Conservation (phyloP, 192 early-diverging fungal genomes). For the Coemansia sp. region DNA sequence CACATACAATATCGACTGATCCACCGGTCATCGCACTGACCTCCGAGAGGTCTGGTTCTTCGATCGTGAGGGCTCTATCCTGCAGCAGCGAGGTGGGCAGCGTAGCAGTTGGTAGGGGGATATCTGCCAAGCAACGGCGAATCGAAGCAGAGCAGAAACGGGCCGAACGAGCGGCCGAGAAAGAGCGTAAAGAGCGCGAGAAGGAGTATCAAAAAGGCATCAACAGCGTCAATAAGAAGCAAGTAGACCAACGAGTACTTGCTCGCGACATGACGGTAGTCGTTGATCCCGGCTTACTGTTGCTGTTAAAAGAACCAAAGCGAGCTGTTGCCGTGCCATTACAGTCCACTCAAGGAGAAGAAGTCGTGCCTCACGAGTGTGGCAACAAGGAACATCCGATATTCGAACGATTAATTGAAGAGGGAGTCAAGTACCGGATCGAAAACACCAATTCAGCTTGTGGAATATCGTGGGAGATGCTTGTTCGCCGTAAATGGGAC, state of each 20-base stretch:
- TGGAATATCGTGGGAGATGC: constrained; percentile 33
- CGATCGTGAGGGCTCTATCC: background rate
- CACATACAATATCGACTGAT: background rate
- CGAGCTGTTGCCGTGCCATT: background rate
- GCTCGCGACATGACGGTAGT: constrained; percentile 33
- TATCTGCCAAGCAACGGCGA: background rate
- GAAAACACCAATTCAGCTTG: background rate
- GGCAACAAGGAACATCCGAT: background rate
- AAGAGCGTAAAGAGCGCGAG: constrained; percentile 8
- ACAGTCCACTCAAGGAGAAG: background rate
- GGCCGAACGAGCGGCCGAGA: background rate
- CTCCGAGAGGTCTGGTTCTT: background rate
- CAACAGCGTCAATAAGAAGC: constrained; percentile 15
- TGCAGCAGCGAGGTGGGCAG: background rate
- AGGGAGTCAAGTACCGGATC: constrained; percentile 7
- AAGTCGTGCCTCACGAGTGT: no score
- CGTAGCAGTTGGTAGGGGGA: background rate
- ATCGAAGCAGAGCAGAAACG: background rate
- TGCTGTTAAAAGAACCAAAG: background rate
- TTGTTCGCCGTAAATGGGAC: constrained; percentile 34
- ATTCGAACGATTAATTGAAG: constrained; percentile 3
- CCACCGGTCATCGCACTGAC: background rate
- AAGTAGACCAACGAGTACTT: constrained; percentile 9
- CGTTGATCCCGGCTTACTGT: constrained; percentile 12
- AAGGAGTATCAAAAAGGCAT: background rate